A percentile compares a stretch with the other conserved stretches of the same genome.
Conservation (phyloP, 108 stramenopile species). For the Nitzschia sp. region DNA sequence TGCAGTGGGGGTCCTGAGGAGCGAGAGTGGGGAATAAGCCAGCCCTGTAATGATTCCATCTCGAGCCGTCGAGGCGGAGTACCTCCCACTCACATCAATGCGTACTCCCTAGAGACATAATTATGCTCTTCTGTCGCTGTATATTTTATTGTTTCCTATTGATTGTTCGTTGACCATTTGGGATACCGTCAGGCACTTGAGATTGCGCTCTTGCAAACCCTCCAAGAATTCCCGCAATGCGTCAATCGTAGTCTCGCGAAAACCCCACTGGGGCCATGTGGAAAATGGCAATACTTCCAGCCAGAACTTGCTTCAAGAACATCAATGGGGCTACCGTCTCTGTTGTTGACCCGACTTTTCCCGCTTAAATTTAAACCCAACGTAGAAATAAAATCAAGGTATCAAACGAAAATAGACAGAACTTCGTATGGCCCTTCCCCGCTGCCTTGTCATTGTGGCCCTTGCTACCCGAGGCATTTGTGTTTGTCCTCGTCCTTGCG, state of each 20-base stretch:
- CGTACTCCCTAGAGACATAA: no score
- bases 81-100: no score
- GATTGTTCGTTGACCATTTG: background rate
- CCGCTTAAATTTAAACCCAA: no score
- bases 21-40: background rate
- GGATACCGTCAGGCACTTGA: constrained; percentile 5
- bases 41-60: background rate
- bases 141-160: background rate
- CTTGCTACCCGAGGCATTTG: no score
- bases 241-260: constrained; percentile 9
- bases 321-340: constrained; percentile 11
- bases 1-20: background rate
- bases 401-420: no score
- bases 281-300: constrained; percentile 25
- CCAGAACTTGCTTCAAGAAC: constrained; percentile 7
- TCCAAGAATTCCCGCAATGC: constrained; percentile 18
- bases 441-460: no score
- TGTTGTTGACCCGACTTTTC: background rate
- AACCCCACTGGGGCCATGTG: constrained; percentile 28
- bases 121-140: background rate
- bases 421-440: no score
- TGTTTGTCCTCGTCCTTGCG: no score
- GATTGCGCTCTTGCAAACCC: constrained; percentile 2
- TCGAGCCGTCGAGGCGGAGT: background rate
- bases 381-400: no score